Base-by-base conservation (phyloP, 345 rosid species). In the Brassica cretica region DNA sequence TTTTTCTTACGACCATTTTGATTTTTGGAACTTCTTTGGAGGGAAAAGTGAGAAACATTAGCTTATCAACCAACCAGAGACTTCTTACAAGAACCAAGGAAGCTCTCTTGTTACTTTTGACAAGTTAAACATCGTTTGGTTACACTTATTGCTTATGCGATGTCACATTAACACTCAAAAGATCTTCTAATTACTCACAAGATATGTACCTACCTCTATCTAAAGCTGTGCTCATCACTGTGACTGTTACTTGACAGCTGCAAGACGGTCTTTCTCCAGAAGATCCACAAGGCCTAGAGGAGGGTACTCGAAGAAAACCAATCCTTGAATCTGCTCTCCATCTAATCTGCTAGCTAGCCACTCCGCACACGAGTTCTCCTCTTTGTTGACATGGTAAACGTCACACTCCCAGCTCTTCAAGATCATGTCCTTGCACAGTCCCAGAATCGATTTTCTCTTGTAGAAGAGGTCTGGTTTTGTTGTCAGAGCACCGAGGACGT, bases 391-490 rank as follows among this genome's bases (percentile, higher is more conserved):
- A 9, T 2, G 59, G 39, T 51, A 29, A 15, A 81, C 27, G 12
- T 61, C 68, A 83, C 90, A 88, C 24, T 82, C 78, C 97, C 92
- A 91, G 0, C 79, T 19, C 16, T 66, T 79, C 27, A 70, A 39
- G 32, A 88, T 65, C 62, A 85, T 19, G 30, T 78, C 75, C 59
- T 70, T 65, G 84, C 93, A 91, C 49, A 53, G 8, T 30, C 71
- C 63, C 7, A 86, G 66, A 4, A 87, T 74, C 27, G 68, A 66
- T 21, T 61, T 65, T 55, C 9, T 51, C 65, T 68, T 86, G 32
- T 2, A 80, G 72, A 77, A 81, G 81, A 49, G 8, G 58, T 9
- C 1, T 19, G 25, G 39, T 0, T 1, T 46, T 39, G 27, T 59
- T 74, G 75, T 72, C 41, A 89, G 78, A 76, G 75, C 72, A 24